Evolutionary conservation across 768 basidiomycete species (phyloP), one percentile per base, ranked within the genome.

Genomic region (Xerocomellus intermedius): DNA sequence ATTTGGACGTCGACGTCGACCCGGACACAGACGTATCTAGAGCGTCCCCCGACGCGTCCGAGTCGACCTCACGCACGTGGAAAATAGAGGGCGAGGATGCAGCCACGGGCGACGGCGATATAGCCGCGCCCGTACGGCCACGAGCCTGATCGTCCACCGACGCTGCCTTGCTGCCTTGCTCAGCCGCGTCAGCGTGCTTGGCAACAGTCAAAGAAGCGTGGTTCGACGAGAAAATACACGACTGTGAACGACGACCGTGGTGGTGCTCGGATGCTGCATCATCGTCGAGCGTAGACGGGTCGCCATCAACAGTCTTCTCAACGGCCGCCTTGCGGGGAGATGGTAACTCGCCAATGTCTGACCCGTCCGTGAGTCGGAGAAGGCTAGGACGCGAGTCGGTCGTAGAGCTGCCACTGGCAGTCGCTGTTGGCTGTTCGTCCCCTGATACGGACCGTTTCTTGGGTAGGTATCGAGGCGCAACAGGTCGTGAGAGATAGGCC

Each of bases 401-500:
- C 33, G 33, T 30, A 30, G 30, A 10, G 30, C 30, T 30, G 30
- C 30, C 30, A 30, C 30, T 30, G 30, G 10, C 30, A 30, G 30
- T 30, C 30, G 30, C 30, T 2, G 30, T 39, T 8, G 30, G 17
- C 37, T 8, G 52, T 37, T 42, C 4, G 14, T 37, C 37, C 53
- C 42, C 8, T n/a, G 22, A 32, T 33, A 12, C 17, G 3, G 28
- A 21, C 24, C 5, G 4, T 12, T 35, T 50, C 28, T 42, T 45
- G 16, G 46, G 22, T 32, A 42, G 36, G 39, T 42, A 52, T 50
- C 56, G 56, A 19, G 41, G 47, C 17, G 30, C 24, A 39, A 42
- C 32, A 8, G 63, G 53, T 7, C 48, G 52, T 12, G 60, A 58
- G 46, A 84, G 76, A 63, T 83, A 74, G 2, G 78, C 77, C 38